Evolutionary conservation across 805 yeast genomes (phyloP).

Genomic region (Wickerhamiella galacta): DNA sequence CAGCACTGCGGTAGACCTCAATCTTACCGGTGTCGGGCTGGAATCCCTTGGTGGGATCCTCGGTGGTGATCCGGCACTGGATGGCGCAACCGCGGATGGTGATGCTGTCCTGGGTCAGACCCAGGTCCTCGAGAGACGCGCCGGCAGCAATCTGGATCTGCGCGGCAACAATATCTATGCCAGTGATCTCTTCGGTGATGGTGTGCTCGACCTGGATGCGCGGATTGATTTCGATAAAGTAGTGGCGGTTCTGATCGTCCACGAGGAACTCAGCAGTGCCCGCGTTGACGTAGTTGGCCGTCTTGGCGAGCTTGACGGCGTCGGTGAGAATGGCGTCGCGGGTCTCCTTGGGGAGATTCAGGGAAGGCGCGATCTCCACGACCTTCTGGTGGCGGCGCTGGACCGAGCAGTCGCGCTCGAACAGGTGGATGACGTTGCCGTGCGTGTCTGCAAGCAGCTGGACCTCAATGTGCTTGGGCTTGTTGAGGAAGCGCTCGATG

Average conservation of each 20-base stretch:
- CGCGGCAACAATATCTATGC: slow-evolving; percentile 94
- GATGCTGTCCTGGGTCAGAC: slow-evolving; percentile 84
- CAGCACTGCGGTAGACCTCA: slow-evolving; percentile 94
- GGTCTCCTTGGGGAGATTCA: slow-evolving; percentile 63
- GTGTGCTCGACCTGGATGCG: slow-evolving; percentile 98
- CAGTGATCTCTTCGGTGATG: slow-evolving; percentile 96
- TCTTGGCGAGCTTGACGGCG: slow-evolving; percentile 80
- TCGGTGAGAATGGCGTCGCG: slow-evolving; percentile 87
- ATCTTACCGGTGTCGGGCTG: slow-evolving; percentile 98
- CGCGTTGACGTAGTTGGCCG: slow-evolving; percentile 86
- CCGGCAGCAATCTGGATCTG: slow-evolving; percentile 99
- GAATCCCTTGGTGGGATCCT: slow-evolving; percentile 90
- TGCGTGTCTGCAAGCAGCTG: slow-evolving; percentile 85
- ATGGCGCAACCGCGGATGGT: slow-evolving; percentile 95
- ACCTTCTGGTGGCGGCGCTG: slow-evolving; percentile 99
- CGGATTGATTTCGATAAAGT: slow-evolving; percentile 95
- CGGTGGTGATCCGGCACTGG: slow-evolving; percentile 98
- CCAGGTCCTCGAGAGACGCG: slow-evolving; percentile 80
- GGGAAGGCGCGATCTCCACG: slow-evolving; percentile 96
- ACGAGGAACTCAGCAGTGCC: slow-evolving; percentile 98
- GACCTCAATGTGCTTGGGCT: slow-evolving; percentile 95
- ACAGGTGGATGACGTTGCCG: slow-evolving; percentile 89
- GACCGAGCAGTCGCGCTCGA: slow-evolving; percentile 98
- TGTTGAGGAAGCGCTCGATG: slow-evolving; percentile 86
- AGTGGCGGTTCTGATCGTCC: slow-evolving; percentile 83